Conservation (phyloP, 164 flowering plant species). For the Magnolia changhungtana region DNA sequence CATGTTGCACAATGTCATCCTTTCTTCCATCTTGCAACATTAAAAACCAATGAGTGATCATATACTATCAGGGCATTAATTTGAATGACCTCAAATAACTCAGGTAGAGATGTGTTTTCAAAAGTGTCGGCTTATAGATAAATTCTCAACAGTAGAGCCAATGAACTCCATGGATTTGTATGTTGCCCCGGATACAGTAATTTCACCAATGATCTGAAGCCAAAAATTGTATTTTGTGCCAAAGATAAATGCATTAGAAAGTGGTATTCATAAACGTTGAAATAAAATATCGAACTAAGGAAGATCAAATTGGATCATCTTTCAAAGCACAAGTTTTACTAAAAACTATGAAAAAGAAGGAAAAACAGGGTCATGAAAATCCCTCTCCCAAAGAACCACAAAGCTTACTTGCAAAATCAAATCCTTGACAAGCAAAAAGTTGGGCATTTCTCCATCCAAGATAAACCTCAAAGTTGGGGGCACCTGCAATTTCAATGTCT, state of each 20-base stretch:
- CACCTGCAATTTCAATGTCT: constrained; percentile 49
- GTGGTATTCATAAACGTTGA: not conserved
- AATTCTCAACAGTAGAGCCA: constrained; percentile 88
- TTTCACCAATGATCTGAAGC: constrained; percentile 95
- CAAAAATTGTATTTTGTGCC: not conserved
- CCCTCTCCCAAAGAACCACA: not conserved
- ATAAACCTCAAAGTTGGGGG: constrained; percentile 94
- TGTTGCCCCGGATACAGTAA: constrained; percentile 93
- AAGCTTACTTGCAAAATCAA: constrained; percentile 88
- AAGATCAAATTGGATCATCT: not conserved
- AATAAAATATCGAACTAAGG: not conserved
- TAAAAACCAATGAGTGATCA: not conserved
- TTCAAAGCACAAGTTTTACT: not conserved
- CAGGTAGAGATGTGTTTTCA: not conserved
- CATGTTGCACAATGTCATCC: constrained; percentile 99
- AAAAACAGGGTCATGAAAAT: not conserved
- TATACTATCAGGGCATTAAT: not conserved
- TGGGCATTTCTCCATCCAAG: constrained; percentile 98
- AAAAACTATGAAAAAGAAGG: not conserved
- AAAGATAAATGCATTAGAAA: not conserved
- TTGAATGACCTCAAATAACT: not conserved
- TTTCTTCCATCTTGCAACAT: constrained; percentile 82
- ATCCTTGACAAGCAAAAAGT: constrained; percentile 90
- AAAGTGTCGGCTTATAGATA: constrained; percentile 52
- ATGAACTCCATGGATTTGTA: constrained; percentile 96